Evolutionary conservation across 1,284 basidiomycete genomes (phyloP).

Genomic region (Microbotryum violaceum): DNA sequence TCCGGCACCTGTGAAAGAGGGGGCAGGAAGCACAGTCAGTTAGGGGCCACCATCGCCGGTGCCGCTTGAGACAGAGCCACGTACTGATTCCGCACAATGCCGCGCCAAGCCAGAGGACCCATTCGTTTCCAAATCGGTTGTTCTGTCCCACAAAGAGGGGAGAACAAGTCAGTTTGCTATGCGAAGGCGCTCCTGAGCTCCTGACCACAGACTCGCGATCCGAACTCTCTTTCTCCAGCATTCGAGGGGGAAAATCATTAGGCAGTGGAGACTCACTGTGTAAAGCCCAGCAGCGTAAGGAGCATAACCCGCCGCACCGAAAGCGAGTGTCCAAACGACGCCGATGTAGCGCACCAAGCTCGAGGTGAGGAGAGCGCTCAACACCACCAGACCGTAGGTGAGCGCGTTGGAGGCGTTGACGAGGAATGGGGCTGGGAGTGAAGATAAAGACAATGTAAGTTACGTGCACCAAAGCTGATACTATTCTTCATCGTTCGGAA

Average conservation of each 20-base stretch:
- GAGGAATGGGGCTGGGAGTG: slow-evolving; percentile 22
- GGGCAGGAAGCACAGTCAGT: background rate
- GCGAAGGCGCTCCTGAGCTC: too few relatives aligned
- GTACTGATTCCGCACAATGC: slow-evolving; percentile 38
- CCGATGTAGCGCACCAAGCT: slow-evolving; percentile 11
- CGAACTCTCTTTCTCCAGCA: too few relatives aligned
- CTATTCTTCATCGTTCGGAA: too few relatives aligned
- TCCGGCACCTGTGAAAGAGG: slow-evolving; percentile 6
- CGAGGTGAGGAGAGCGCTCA: slow-evolving; percentile 19
- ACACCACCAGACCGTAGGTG: slow-evolving; percentile 38
- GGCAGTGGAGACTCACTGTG: slow-evolving; percentile 35
- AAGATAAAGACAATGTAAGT: too few relatives aligned
- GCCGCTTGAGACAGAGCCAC: too few relatives aligned
- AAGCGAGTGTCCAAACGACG: slow-evolving; percentile 16
- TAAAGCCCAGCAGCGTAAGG: slow-evolving; percentile 31
- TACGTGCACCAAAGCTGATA: too few relatives aligned
- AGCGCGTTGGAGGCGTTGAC: slow-evolving; percentile 36
- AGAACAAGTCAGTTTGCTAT: too few relatives aligned
- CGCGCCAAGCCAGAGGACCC: slow-evolving; percentile 42
- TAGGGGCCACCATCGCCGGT: too few relatives aligned
- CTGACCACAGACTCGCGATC: too few relatives aligned
- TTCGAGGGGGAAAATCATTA: too few relatives aligned
- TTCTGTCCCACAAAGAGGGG: slow-evolving; percentile 21
- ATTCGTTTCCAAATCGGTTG: slow-evolving; percentile 35
- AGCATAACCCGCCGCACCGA: slow-evolving; percentile 32